Conservation (phyloP, 2,329 filamentous ascomycete species). For the Zymoseptoria passerinii region DNA sequence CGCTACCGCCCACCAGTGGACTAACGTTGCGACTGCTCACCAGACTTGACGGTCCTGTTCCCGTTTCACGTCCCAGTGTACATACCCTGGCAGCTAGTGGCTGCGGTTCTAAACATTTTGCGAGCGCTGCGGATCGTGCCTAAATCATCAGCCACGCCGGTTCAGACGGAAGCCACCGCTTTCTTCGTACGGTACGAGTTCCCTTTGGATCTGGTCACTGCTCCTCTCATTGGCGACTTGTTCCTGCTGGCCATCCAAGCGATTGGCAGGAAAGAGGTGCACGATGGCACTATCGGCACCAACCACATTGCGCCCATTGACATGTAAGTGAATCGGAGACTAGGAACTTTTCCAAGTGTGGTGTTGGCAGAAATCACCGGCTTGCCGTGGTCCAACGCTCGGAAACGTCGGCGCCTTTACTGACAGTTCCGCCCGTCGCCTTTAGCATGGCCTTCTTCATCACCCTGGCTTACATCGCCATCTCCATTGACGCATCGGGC, state of each 20-base stretch:
- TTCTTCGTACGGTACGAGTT: conserved; percentile 35
- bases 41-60: conserved; percentile 62
- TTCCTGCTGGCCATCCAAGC: conserved; percentile 62
- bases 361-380: too few relatives aligned
- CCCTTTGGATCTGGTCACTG: conserved; percentile 63
- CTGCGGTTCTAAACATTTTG: conserved; percentile 39
- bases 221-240: conserved; percentile 61
- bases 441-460: conserved; percentile 61
- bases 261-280: conserved; percentile 58
- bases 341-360: too few relatives aligned
- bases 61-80: conserved; percentile 58
- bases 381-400: too few relatives aligned
- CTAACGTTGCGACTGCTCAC: neutral
- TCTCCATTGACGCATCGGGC: conserved; percentile 68
- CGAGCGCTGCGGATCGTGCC: conserved; percentile 46
- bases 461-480: conserved; percentile 63
- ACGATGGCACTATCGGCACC: conserved; percentile 59
- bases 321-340: conserved; percentile 33
- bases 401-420: too few relatives aligned
- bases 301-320: conserved; percentile 61
- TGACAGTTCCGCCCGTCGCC: too few relatives aligned
- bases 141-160: conserved; percentile 29
- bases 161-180: too few relatives aligned
- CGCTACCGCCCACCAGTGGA: neutral
- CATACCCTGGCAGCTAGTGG: conserved; percentile 45